Conservation (phyloP, 176 grass and related monocot species). For the Aechmea fasciata region DNA sequence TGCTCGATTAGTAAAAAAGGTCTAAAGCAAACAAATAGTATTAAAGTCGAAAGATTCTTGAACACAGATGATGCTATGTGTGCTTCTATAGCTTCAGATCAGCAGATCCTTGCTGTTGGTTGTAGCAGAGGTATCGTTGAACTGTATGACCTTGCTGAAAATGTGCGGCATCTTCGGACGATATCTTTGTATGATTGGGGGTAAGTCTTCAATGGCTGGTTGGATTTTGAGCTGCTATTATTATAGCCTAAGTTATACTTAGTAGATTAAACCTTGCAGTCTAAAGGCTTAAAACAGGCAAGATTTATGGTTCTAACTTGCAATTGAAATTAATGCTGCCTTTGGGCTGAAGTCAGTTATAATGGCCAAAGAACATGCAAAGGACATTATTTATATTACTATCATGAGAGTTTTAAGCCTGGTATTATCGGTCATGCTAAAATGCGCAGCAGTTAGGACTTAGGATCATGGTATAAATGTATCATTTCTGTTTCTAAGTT, state of each 20-base stretch:
- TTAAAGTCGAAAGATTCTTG: conserved; percentile 78
- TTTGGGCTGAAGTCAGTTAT: too few species aligned
- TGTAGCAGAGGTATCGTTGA: conserved; percentile 85
- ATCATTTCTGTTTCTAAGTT: conserved; percentile 1
- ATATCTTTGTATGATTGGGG: conserved; percentile 96
- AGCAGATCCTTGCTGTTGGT: conserved; percentile 87
- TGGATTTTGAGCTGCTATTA: conserved; percentile 6
- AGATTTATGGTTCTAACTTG: too few species aligned
- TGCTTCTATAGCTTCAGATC: conserved; percentile 82
- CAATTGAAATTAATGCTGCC: too few species aligned
- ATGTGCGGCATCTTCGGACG: conserved; percentile 51
- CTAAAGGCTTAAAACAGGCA: background rate
- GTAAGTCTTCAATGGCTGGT: conserved; percentile 30
- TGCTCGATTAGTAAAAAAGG: conserved; percentile 87
- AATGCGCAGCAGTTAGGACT: too few species aligned
- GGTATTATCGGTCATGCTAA: too few species aligned
- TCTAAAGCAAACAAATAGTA: conserved; percentile 46
- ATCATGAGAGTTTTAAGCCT: too few species aligned
- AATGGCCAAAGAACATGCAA: too few species aligned
- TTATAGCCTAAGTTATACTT: background rate
- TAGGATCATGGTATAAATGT: too few species aligned
- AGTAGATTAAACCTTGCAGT: background rate
- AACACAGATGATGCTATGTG: conserved; percentile 57
- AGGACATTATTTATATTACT: too few species aligned
- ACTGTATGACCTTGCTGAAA: conserved; percentile 84